A percentile compares a stretch with the other conserved stretches of the same genome.
phyloP scores from a whole-genome alignment of 2,329 filamentous ascomycete species.

The Blastomyces silverae region DNA sequence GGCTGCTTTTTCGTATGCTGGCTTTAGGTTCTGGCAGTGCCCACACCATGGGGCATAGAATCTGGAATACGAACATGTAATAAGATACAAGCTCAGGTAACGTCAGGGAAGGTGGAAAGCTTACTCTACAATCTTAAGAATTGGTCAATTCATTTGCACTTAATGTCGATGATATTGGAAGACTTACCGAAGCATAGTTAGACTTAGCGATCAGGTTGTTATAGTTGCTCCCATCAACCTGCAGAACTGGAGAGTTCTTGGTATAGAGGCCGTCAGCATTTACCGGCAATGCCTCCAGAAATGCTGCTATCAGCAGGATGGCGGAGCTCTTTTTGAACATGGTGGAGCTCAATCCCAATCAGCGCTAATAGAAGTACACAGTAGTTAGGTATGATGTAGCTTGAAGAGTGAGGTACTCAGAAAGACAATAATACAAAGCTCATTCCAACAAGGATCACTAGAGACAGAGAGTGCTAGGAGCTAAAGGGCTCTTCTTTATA shows the following conservation, averaged over 20 bases:
- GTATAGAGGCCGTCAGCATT: conserved; percentile 65
- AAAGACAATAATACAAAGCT: conserved; percentile 3
- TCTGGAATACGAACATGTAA: conserved; percentile 42
- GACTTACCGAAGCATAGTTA: conserved; percentile 79
- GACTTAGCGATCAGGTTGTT: conserved; percentile 76
- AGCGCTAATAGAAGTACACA: neutral
- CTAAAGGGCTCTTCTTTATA: neutral
- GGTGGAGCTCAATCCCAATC: conserved; percentile 11
- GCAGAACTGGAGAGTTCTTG: conserved; percentile 79
- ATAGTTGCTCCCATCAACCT: conserved; percentile 72
- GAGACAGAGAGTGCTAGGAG: neutral
- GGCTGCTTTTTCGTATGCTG: conserved; percentile 89
- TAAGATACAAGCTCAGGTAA: conserved; percentile 2
- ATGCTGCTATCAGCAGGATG: conserved; percentile 49
- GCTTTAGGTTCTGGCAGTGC: conserved; percentile 93
- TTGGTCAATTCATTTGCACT: conserved; percentile 21
- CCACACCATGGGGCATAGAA: conserved; percentile 99
- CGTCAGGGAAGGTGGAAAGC: conserved; percentile 21
- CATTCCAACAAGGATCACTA: neutral
- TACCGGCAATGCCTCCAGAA: conserved; percentile 60
- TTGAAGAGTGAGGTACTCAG: neutral
- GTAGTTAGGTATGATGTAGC: neutral
- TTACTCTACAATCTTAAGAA: conserved; percentile 48
- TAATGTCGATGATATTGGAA: neutral
- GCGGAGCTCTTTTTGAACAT: conserved; percentile 39